Percentiles rank a stretch among this genome's conserved stretches.
phyloP scores from a whole-genome alignment of 768 basidiomycete genomes.

The Lactifluus echinatus region DNA sequence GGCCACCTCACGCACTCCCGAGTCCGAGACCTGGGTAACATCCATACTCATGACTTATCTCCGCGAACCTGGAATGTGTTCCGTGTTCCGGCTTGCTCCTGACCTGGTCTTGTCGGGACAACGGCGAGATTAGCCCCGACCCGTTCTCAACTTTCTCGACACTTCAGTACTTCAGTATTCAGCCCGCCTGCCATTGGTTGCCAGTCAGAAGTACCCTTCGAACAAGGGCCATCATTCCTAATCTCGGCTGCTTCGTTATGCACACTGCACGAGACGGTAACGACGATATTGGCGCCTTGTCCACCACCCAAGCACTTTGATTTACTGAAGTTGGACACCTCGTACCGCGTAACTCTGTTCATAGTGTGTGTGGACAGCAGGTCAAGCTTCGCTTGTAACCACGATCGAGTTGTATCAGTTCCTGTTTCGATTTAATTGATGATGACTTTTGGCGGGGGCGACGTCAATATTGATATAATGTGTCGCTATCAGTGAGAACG shows the following conservation, averaged over 20 bases:
- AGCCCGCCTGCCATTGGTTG: too few species aligned
- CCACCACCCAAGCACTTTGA: conserved; percentile 38
- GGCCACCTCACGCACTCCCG: too few species aligned
- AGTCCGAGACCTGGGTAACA: too few species aligned
- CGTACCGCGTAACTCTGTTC: conserved; percentile 54
- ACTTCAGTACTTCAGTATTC: too few species aligned
- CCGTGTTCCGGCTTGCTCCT: too few species aligned
- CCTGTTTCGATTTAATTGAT: conserved; percentile 52
- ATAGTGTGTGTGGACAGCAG: conserved; percentile 55
- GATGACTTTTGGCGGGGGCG: conserved; percentile 56
- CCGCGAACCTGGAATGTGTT: too few species aligned
- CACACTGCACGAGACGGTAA: conserved; percentile 48
- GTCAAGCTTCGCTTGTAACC: conserved; percentile 59
- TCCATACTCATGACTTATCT: too few species aligned
- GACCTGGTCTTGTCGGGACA: too few species aligned
- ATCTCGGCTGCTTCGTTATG: conserved; percentile 57
- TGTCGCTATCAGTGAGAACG: conserved; percentile 58
- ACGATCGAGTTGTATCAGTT: conserved; percentile 74
- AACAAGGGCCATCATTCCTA: too few species aligned
- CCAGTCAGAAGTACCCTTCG: too few species aligned
- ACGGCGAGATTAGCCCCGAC: too few species aligned
- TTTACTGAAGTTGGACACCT: conserved; percentile 47
- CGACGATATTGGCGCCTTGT: conserved; percentile 51
- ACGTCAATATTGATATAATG: conserved; percentile 71
- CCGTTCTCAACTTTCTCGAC: too few species aligned